Base-by-base conservation (phyloP, 2,329 filamentous ascomycete species). In the Trichoderma guizhouense region DNA sequence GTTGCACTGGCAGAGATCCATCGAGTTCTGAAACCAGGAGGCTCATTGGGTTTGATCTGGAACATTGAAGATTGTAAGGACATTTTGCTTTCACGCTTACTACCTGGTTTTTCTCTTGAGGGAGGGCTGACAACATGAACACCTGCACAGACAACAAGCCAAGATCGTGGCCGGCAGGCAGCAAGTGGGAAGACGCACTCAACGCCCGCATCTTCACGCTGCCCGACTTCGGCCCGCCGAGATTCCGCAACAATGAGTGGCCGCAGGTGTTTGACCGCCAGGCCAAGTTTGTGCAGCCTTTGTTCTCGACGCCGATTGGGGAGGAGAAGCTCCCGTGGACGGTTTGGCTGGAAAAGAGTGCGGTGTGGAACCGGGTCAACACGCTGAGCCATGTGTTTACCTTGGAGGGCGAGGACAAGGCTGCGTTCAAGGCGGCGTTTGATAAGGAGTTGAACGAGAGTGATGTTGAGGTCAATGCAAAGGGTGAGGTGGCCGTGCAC, bases 371-470 rank as follows among this genome's bases (percentile, higher is more conserved):
- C 68, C 85, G 92, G 43, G 85, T 91, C 72, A 84, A 83, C 62
- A 94, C 91, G 14, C 81, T 93, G 71, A 92, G 90, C 76, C 91
- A 93, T 77, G 87, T 94, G 73, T 86, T 89, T 5, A 84, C 90
- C 67, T 80, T 92, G 14, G 79, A 86, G 61, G 87, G 84, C 1
- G 82, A 85, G 68, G 82, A 85, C 58, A 84, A 84, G 75, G 83
- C 82, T 70, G 80, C 83, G 55, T 86, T 88, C 60, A 83, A 83
- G 71, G 83, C 82, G 57, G 80, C 82, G 72, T 86, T 91, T 73
- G 86, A 89, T 66, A 83, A 87, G 69, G 86, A 86, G 9, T 74
- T 93, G 72, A 82, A 83, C 34, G 82, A 79, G 15, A 81, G 82
- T 1, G 87, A 88, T 71, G 87, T 87, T 0, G 85, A 88, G 76